Percentiles rank a stretch among this genome's conserved stretches.
Evolutionary conservation across 148 eudicot species (phyloP).

Genomic region (Arbutus unedo): DNA sequence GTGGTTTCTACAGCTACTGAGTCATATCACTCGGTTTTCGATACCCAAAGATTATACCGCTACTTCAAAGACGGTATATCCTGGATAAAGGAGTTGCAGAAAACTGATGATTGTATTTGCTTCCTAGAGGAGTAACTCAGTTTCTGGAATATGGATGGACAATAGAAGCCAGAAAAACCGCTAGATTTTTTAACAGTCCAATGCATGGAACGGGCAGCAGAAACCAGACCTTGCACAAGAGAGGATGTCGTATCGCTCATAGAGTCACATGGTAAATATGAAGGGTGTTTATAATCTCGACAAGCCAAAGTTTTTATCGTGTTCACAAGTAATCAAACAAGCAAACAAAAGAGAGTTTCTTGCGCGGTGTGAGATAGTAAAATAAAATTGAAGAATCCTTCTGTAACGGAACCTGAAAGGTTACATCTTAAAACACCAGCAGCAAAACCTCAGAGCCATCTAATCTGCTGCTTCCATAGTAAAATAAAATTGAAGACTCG

Average conservation of each 20-base stretch:
- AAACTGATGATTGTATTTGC: constrained; percentile 6
- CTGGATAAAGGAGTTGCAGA: constrained; percentile 13
- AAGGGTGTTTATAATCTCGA: background rate
- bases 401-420: background rate
- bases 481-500: background rate
- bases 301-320: background rate
- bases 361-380: background rate
- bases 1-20: constrained; percentile 7
- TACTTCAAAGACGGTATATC: constrained; percentile 20
- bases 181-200: constrained; percentile 21
- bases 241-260: constrained; percentile 7
- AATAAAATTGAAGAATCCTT: background rate
- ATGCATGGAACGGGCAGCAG: constrained; percentile 11
- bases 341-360: background rate
- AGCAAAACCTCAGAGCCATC: constrained; percentile 2
- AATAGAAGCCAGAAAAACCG: constrained; percentile 14
- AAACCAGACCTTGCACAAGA: constrained; percentile 21
- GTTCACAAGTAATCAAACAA: constrained; percentile 3
- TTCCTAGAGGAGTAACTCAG: constrained; percentile 14
- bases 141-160: constrained; percentile 11
- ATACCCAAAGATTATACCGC: constrained; percentile 18
- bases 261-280: background rate
- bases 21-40: constrained; percentile 5
- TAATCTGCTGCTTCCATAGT: constrained; percentile 40
- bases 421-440: background rate